phyloP scores from a whole-genome alignment of 306 rosid genomes.

The Trifolium repens region DNA sequence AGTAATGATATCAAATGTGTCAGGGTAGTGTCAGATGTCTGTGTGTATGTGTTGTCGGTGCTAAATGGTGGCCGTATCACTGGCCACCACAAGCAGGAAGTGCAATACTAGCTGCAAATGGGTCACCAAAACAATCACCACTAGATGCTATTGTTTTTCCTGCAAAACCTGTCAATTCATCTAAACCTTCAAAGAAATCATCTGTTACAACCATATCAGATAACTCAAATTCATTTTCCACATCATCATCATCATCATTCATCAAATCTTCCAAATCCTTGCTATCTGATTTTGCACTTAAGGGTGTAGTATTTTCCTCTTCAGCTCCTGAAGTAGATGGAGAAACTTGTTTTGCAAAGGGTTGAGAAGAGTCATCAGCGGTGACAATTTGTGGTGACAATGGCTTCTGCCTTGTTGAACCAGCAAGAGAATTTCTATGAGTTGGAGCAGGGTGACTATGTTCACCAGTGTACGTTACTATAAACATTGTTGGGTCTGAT shows the following conservation, averaged over 20 bases:
- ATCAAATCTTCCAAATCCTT: constrained; percentile 65
- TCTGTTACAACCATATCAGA: constrained; percentile 64
- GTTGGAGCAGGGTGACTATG: constrained; percentile 97
- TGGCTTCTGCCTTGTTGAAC: constrained; percentile 89
- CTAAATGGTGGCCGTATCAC: constrained; percentile 45
- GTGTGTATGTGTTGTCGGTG: not conserved
- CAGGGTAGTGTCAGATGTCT: not conserved
- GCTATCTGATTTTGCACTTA: constrained; percentile 55
- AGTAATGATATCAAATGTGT: not conserved
- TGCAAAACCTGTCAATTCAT: constrained; percentile 60
- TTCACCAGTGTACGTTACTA: constrained; percentile 92
- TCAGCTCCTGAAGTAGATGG: constrained; percentile 61
- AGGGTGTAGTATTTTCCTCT: constrained; percentile 45
- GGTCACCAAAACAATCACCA: no score
- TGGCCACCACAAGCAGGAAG: constrained; percentile 57
- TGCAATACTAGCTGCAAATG: constrained; percentile 18
- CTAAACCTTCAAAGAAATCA: constrained; percentile 88
- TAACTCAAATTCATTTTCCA: constrained; percentile 60
- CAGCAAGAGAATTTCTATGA: constrained; percentile 95
- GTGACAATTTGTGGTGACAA: constrained; percentile 33
- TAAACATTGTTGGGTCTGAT: constrained; percentile 88
- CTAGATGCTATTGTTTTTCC: not conserved
- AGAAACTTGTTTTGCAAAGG: constrained; percentile 47
- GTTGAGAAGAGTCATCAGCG: constrained; percentile 41
- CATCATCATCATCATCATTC: constrained; percentile 76